phyloP scores from a whole-genome alignment of 2,329 filamentous ascomycete genomes.

The Colletotrichum ledebouriae region DNA sequence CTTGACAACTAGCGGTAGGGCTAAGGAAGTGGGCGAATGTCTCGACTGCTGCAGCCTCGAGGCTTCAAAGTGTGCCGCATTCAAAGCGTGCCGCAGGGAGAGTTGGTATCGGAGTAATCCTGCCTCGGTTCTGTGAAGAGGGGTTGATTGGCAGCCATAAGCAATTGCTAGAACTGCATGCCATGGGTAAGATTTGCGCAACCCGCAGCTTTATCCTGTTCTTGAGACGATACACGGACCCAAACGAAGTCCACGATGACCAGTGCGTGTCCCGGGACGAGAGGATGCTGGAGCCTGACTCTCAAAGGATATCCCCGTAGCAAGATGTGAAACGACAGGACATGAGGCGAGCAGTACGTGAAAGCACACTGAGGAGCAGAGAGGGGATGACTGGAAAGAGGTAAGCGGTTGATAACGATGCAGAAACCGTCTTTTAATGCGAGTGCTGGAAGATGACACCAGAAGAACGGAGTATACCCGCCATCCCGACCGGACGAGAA shows the following conservation, averaged over 20 bases:
- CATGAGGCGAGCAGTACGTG: conserved; percentile 12
- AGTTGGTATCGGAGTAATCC: not conserved
- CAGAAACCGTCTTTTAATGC: conserved; percentile 11
- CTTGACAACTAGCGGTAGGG: conserved; percentile 8
- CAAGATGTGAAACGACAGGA: conserved; percentile 23
- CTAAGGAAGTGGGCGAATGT: conserved; percentile 26
- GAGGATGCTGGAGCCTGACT: conserved; percentile 10
- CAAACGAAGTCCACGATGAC: not conserved
- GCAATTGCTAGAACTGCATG: too few relatives aligned
- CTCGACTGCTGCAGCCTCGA: conserved; percentile 39
- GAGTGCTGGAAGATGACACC: not conserved
- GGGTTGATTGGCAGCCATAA: not conserved
- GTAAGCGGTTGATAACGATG: not conserved
- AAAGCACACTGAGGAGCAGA: conserved; percentile 12
- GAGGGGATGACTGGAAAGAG: not conserved
- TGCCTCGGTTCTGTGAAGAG: conserved; percentile 11
- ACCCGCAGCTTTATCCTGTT: not conserved
- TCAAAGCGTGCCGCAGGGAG: too few relatives aligned
- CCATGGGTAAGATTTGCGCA: not conserved
- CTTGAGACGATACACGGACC: conserved; percentile 32
- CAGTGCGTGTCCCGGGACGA: conserved; percentile 3
- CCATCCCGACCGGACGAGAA: conserved; percentile 1
- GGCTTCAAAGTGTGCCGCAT: conserved; percentile 10
- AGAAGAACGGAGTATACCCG: conserved; percentile 10
- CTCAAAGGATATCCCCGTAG: conserved; percentile 16